Conservation (phyloP, 2,329 filamentous ascomycete genomes). For the Alternaria rosae region DNA sequence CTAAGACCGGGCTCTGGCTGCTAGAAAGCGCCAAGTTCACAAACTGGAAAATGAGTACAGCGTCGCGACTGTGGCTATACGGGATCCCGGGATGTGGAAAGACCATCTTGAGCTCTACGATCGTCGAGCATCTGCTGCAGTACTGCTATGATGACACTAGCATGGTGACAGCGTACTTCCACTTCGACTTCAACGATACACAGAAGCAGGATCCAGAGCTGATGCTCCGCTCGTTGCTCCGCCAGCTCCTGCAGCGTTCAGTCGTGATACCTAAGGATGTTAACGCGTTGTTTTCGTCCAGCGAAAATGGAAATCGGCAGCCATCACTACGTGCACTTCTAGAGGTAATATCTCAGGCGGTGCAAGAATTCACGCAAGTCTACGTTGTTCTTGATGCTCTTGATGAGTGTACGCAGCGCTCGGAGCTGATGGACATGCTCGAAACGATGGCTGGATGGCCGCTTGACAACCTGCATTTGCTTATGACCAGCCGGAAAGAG, state of each 20-base stretch:
- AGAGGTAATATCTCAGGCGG: slow-evolving; percentile 27
- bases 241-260: slow-evolving; percentile 42
- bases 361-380: slow-evolving; percentile 27
- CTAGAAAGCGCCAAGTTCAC: slow-evolving; percentile 35
- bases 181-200: slow-evolving; percentile 49
- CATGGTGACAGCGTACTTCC: slow-evolving; percentile 32
- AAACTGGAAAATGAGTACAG: slow-evolving; percentile 40
- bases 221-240: slow-evolving; percentile 50
- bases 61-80: slow-evolving; percentile 50
- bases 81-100: slow-evolving; percentile 56
- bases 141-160: slow-evolving; percentile 15
- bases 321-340: slow-evolving; percentile 34
- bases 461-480: slow-evolving; percentile 31
- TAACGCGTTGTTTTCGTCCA: slow-evolving; percentile 36
- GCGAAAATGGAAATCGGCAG: slow-evolving; percentile 26
- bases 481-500: slow-evolving; percentile 40
- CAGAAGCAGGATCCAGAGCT: slow-evolving; percentile 47
- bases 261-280: slow-evolving; percentile 21
- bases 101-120: slow-evolving; percentile 50
- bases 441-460: slow-evolving; percentile 28
- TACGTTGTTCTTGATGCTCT: slow-evolving; percentile 39
- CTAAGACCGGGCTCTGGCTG: slow-evolving; percentile 48
- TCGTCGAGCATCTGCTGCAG: slow-evolving; percentile 42
- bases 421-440: slow-evolving; percentile 32
- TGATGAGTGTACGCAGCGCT: slow-evolving; percentile 34